Percentiles rank a stretch among this genome's conserved stretches.
Conservation (phyloP, 2,329 filamentous ascomycete genomes). For the Macrophomina pseudophaseolina region DNA sequence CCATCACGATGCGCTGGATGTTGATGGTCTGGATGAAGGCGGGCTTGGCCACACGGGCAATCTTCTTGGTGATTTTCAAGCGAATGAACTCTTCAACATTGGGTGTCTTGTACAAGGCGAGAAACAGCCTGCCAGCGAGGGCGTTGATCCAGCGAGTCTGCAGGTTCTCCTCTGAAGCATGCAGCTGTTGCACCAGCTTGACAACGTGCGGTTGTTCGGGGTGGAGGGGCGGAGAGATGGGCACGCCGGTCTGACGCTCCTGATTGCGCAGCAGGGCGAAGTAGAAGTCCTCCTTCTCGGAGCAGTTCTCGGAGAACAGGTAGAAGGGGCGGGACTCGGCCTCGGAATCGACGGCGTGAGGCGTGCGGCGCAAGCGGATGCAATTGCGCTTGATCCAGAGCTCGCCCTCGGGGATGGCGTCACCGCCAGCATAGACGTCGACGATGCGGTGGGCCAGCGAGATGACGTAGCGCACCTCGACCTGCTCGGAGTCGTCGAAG, state of each 20-base stretch:
- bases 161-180: conserved; percentile 88
- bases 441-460: conserved; percentile 87
- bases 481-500: conserved; percentile 92
- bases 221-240: conserved; percentile 67
- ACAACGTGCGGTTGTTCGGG: conserved; percentile 89
- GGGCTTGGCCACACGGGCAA: conserved; percentile 89
- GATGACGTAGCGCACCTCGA: conserved; percentile 95
- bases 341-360: conserved; percentile 56
- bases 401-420: conserved; percentile 83
- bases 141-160: conserved; percentile 96
- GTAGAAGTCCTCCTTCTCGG: conserved; percentile 98
- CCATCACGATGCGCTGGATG: conserved; percentile 83
- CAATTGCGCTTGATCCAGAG: conserved; percentile 95
- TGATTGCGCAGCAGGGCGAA: conserved; percentile 88
- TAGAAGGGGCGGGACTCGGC: conserved; percentile 83
- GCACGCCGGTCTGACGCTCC: conserved; percentile 67
- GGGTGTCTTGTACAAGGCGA: conserved; percentile 83
- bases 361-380: conserved; percentile 75
- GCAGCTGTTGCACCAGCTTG: conserved; percentile 83
- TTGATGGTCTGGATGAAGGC: conserved; percentile 84
- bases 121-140: conserved; percentile 83
- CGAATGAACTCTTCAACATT: conserved; percentile 80
- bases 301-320: conserved; percentile 92
- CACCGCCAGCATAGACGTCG: conserved; percentile 81
- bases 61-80: conserved; percentile 93